Percentiles rank a stretch among this genome's conserved stretches.
These are phyloP conservation scores for Aspergillus homomorphus DNA, from an alignment of 495 filamentous ascomycete species.

Conservation along the genomic window DNA sequence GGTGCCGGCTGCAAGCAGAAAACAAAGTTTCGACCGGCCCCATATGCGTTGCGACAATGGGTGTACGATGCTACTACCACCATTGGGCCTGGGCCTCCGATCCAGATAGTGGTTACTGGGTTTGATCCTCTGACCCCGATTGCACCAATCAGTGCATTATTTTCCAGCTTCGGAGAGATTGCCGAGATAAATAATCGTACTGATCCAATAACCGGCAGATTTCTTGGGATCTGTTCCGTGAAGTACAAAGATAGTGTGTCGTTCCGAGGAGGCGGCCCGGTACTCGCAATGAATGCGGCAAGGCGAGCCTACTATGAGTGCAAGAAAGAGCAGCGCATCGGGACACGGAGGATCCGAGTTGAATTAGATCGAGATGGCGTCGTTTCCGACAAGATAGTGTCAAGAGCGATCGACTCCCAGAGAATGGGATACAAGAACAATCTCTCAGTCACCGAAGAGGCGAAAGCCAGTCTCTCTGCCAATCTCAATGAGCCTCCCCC, in stretches of 20 bases:
- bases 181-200: slow-evolving; percentile 85
- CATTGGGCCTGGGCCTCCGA: slow-evolving; percentile 82
- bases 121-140: slow-evolving; percentile 86
- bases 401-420: slow-evolving; percentile 64
- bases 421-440: slow-evolving; percentile 45
- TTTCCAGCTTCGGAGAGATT: slow-evolving; percentile 85
- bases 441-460: slow-evolving; percentile 20
- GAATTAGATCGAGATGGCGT: slow-evolving; percentile 85
- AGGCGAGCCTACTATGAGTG: slow-evolving; percentile 61
- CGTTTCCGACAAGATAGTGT: slow-evolving; percentile 70
- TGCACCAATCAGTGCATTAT: slow-evolving; percentile 73
- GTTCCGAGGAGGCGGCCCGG: slow-evolving; percentile 43
- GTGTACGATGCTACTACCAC: slow-evolving; percentile 75
- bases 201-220: slow-evolving; percentile 87
- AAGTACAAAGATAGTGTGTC: slow-evolving; percentile 74
- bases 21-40: slow-evolving; percentile 66
- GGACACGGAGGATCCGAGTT: slow-evolving; percentile 68
- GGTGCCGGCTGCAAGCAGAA: slow-evolving; percentile 64
- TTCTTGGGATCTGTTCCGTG: slow-evolving; percentile 87
- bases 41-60: slow-evolving; percentile 75
- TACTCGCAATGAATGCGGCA: slow-evolving; percentile 73
- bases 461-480: slow-evolving; percentile 25
- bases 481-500: slow-evolving; percentile 66
- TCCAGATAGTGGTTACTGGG: slow-evolving; percentile 85
- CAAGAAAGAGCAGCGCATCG: slow-evolving; percentile 69